These are phyloP conservation scores for Sorghum bicolor DNA, from an alignment of 176 grass and related monocot genomes.

Conservation along the genomic window DNA sequence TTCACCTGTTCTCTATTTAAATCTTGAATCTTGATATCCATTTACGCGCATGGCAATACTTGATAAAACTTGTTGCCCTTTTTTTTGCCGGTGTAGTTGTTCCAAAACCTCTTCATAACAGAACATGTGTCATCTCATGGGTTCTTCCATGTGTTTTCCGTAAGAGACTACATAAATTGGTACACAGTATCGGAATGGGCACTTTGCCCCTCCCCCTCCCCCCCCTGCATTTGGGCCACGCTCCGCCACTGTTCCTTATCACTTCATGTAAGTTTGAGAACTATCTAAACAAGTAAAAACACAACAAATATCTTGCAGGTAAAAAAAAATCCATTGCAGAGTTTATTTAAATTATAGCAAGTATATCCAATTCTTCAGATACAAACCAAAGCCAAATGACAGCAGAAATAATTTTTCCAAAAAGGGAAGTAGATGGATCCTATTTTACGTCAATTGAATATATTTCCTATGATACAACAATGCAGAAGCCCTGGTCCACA, in stretches of 20 bases:
- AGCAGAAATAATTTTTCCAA: not conserved
- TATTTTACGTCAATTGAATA: conserved; percentile 4
- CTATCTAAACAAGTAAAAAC: not conserved
- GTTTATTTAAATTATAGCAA: not conserved
- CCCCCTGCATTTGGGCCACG: too few species aligned
- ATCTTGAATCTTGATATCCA: not conserved
- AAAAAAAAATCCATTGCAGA: not conserved
- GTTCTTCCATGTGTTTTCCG: not conserved
- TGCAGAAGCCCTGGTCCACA: not conserved
- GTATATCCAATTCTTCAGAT: not conserved
- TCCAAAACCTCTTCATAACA: not conserved
- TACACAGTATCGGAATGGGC: too few species aligned
- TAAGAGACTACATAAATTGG: not conserved
- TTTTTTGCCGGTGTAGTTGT: not conserved
- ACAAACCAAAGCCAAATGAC: not conserved
- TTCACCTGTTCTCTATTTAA: not conserved
- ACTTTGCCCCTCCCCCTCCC: too few species aligned
- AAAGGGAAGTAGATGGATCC: not conserved
- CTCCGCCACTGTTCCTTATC: too few species aligned
- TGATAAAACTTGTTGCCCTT: not conserved
- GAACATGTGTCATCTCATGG: not conserved
- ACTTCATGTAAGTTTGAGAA: not conserved
- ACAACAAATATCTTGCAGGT: not conserved
- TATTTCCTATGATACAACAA: not conserved
- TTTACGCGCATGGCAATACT: not conserved